These are phyloP conservation scores for Exophiala lecanii-corni DNA, from an alignment of 2,329 filamentous ascomycete genomes.

Conservation along the genomic window DNA sequence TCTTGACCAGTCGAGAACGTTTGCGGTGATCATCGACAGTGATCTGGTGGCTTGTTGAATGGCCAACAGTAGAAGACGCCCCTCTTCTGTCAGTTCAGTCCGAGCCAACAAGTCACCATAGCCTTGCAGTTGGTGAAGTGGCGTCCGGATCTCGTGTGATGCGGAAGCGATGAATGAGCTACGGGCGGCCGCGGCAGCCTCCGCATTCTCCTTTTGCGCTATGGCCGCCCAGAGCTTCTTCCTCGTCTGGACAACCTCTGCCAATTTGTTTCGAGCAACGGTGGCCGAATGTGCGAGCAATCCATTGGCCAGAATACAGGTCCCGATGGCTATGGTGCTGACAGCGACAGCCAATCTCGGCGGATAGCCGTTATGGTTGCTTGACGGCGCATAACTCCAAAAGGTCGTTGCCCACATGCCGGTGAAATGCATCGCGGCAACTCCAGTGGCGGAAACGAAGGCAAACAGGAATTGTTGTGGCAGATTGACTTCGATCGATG, in stretches of 20 bases:
- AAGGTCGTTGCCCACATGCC: slow-evolving; percentile 32
- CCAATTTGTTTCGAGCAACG: slow-evolving; percentile 33
- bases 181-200: slow-evolving; percentile 31
- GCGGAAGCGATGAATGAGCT: slow-evolving; percentile 35
- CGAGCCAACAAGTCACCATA: slow-evolving; percentile 34
- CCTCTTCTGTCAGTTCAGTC: slow-evolving; percentile 31
- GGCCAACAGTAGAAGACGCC: slow-evolving; percentile 29
- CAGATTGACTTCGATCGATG: slow-evolving; percentile 32
- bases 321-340: slow-evolving; percentile 31
- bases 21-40: slow-evolving; percentile 35
- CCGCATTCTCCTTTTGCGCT: slow-evolving; percentile 33
- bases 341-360: slow-evolving; percentile 31
- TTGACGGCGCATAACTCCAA: slow-evolving; percentile 28
- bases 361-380: slow-evolving; percentile 30
- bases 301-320: slow-evolving; percentile 34
- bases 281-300: slow-evolving; percentile 34
- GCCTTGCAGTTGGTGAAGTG: slow-evolving; percentile 35
- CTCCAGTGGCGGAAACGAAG: slow-evolving; percentile 30
- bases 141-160: slow-evolving; percentile 35
- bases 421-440: slow-evolving; percentile 36
- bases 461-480: slow-evolving; percentile 32
- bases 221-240: slow-evolving; percentile 33
- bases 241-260: slow-evolving; percentile 32
- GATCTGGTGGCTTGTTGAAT: slow-evolving; percentile 35
- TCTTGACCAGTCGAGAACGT: slow-evolving; percentile 36